Conservation (phyloP, 2,329 filamentous ascomycete genomes). For the Paecilomyces dactylethromorphus region DNA sequence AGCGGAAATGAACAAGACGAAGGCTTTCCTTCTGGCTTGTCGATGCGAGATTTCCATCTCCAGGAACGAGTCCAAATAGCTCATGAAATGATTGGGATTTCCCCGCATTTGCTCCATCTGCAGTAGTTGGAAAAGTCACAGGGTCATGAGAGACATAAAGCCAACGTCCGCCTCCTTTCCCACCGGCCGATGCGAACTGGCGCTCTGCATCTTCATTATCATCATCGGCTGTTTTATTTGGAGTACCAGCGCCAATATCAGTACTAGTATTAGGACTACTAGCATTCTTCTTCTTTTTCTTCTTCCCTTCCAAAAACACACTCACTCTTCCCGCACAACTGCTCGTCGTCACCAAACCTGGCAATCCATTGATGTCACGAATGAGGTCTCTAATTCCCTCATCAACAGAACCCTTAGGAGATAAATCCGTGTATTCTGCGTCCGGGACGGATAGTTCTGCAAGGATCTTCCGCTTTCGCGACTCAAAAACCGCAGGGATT, state of each 20-base stretch:
- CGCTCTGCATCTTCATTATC: slow-evolving; percentile 13
- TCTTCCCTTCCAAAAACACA: slow-evolving; percentile 77
- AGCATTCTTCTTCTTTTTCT: slow-evolving; percentile 21
- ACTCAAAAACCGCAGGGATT: slow-evolving; percentile 39
- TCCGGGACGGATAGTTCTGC: slow-evolving; percentile 61
- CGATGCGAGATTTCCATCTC: slow-evolving; percentile 23
- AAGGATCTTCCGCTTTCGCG: slow-evolving; percentile 68
- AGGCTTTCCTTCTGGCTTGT: slow-evolving; percentile 36
- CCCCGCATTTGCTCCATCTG: slow-evolving; percentile 8
- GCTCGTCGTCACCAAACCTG: slow-evolving; percentile 82
- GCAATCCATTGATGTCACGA: slow-evolving; percentile 64
- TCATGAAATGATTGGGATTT: slow-evolving; percentile 26
- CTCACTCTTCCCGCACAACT: slow-evolving; percentile 85
- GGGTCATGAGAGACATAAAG: slow-evolving; percentile 82
- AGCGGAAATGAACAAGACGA: slow-evolving; percentile 72
- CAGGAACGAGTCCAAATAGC: slow-evolving; percentile 39
- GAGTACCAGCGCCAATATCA: not conserved
- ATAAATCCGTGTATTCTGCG: slow-evolving; percentile 70
- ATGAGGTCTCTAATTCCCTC: slow-evolving; percentile 71
- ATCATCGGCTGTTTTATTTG: not conserved
- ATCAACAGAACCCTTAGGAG: slow-evolving; percentile 84
- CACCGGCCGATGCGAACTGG: slow-evolving; percentile 58
- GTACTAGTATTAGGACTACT: not conserved
- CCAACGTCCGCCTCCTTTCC: slow-evolving; percentile 82
- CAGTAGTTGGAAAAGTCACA: slow-evolving; percentile 32